A percentile compares a stretch with the other conserved stretches of the same genome.
Conservation (phyloP, 2,329 filamentous ascomycete species). For the Hirsutella rhossiliensis region DNA sequence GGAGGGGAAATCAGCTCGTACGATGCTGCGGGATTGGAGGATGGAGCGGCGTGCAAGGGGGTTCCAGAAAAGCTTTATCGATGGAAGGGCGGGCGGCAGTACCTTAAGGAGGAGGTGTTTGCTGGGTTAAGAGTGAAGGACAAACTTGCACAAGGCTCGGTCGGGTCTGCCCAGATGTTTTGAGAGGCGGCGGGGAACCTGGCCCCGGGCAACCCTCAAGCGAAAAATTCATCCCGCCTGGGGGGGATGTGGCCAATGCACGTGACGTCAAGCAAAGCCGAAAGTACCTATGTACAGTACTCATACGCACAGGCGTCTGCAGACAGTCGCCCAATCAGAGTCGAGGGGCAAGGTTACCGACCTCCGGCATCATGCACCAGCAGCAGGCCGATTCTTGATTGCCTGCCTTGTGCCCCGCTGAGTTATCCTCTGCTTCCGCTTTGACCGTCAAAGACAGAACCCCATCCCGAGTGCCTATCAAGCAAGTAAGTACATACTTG, state of each 20-base stretch:
- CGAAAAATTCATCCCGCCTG: conserved; percentile 31
- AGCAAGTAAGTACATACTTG: too few relatives aligned
- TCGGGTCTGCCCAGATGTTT: conserved; percentile 25
- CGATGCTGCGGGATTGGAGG: conserved; percentile 2
- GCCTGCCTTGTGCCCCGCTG: too few relatives aligned
- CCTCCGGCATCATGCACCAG: too few relatives aligned
- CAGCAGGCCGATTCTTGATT: too few relatives aligned
- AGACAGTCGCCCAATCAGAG: conserved; percentile 1
- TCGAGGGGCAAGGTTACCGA: background rate
- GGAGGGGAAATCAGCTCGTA: conserved; percentile 3
- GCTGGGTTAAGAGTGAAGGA: conserved; percentile 13
- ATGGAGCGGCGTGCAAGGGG: background rate
- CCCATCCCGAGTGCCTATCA: too few relatives aligned
- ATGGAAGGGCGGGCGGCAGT: conserved; percentile 8
- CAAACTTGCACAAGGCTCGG: conserved; percentile 20
- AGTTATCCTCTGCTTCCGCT: too few relatives aligned
- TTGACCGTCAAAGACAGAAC: too few relatives aligned
- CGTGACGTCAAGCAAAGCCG: conserved; percentile 19
- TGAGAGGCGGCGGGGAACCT: conserved; percentile 29
- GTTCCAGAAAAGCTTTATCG: background rate
- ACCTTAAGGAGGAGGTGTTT: conserved; percentile 8
- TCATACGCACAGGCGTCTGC: background rate
- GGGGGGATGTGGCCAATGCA: conserved; percentile 16
- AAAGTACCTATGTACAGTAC: background rate
- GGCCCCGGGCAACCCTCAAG: conserved; percentile 21